phyloP scores from a whole-genome alignment of 1,139 yeast genomes.

The Candida frijolesensis region DNA sequence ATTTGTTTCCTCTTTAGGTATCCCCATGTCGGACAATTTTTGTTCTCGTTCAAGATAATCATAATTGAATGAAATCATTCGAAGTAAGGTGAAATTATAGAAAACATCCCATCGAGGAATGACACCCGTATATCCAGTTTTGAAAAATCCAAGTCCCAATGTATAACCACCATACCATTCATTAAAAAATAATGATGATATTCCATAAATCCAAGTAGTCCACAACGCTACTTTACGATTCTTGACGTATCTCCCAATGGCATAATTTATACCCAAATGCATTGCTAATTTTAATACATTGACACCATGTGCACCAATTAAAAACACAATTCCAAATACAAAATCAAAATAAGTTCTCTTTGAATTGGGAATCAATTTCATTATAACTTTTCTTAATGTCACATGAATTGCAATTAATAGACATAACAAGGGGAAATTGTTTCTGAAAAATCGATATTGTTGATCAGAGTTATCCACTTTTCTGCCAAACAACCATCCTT shows the following conservation, averaged over 20 bases:
- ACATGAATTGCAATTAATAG: conserved; percentile 59
- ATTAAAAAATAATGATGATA: conserved; percentile 74
- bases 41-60: conserved; percentile 63
- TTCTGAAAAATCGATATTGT: conserved; percentile 87
- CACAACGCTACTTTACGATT: conserved; percentile 31
- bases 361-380: conserved; percentile 20
- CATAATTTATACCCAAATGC: conserved; percentile 59
- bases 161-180: conserved; percentile 62
- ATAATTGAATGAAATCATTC: conserved; percentile 80
- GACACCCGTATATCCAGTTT: conserved; percentile 65
- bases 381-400: conserved; percentile 41
- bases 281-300: conserved; percentile 61
- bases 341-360: conserved; percentile 65
- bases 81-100: conserved; percentile 82
- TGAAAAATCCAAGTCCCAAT: conserved; percentile 56
- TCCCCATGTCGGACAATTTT: conserved; percentile 15
- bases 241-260: conserved; percentile 49
- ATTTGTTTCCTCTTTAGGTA: conserved; percentile 15
- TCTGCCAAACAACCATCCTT: conserved; percentile 79
- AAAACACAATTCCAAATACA: conserved; percentile 66
- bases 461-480: conserved; percentile 88
- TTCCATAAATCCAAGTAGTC: conserved; percentile 75
- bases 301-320: conserved; percentile 80
- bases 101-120: conserved; percentile 94
- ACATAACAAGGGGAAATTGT: conserved; percentile 65